A percentile compares a stretch with the other conserved stretches of the same genome.
Conservation (phyloP, 805 yeast genomes). For the Lipomyces lipofer region DNA sequence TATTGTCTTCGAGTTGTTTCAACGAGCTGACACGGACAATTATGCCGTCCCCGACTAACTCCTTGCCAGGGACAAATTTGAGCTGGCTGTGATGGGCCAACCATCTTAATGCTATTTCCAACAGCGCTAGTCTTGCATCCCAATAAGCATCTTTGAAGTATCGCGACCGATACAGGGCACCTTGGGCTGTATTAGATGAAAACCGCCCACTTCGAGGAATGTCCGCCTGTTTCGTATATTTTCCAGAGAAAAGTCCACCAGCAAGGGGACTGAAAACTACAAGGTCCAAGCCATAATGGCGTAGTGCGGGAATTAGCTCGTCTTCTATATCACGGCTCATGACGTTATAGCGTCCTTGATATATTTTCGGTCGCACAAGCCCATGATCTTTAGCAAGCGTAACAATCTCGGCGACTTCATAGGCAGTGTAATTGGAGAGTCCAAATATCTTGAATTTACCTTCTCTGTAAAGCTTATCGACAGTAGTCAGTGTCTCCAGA, state of each 20-base stretch:
- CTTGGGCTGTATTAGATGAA: conserved; percentile 14
- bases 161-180: conserved; percentile 28
- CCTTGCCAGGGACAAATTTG: background rate
- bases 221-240: conserved; percentile 22
- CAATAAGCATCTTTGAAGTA: conserved; percentile 32
- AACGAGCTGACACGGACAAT: conserved; percentile 32
- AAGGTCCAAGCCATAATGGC: conserved; percentile 29
- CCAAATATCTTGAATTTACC: conserved; percentile 36
- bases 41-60: conserved; percentile 32
- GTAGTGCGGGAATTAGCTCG: conserved; percentile 33
- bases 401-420: conserved; percentile 32
- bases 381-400: conserved; percentile 27
- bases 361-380: conserved; percentile 35
- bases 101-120: conserved; percentile 36
- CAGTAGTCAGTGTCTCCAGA: conserved; percentile 33
- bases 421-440: conserved; percentile 33
- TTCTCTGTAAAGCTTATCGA: conserved; percentile 31
- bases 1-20: conserved; percentile 30
- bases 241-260: conserved; percentile 34
- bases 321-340: conserved; percentile 33
- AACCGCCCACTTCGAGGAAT: conserved; percentile 31
- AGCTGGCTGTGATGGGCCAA: conserved; percentile 31
- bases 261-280: conserved; percentile 36
- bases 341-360: conserved; percentile 36
- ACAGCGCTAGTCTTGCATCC: conserved; percentile 29